Conservation (phyloP, 1,284 basidiomycete genomes). For the Tylopilus microsporus region DNA sequence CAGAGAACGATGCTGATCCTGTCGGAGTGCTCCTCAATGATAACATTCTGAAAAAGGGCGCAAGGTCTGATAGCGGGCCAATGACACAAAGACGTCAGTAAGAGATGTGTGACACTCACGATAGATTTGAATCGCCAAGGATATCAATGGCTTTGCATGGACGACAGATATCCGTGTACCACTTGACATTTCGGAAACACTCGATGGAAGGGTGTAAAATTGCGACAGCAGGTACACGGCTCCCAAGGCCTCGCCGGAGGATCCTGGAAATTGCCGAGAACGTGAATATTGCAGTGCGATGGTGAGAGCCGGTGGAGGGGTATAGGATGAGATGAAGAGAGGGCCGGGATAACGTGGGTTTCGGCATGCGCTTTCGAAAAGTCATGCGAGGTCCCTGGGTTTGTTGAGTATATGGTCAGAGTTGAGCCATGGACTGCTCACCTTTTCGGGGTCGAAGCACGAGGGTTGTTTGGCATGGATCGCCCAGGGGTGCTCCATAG, state of each 20-base stretch:
- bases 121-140: too few species aligned
- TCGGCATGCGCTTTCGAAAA: slow-evolving; percentile 67
- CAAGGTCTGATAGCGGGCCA: too few species aligned
- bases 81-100: too few species aligned
- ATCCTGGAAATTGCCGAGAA: slow-evolving; percentile 48
- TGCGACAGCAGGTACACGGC: slow-evolving; percentile 59
- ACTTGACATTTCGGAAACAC: slow-evolving; percentile 50
- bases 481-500: slow-evolving; percentile 59
- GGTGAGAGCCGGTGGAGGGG: slow-evolving; percentile 69
- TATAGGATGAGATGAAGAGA: slow-evolving; percentile 58
- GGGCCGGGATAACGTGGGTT: slow-evolving; percentile 71
- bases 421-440: slow-evolving; percentile 27
- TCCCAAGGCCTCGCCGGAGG: slow-evolving; percentile 65
- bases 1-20: too few species aligned
- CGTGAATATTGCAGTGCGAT: slow-evolving; percentile 65
- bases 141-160: too few species aligned
- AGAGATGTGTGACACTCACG: too few species aligned
- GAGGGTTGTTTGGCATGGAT: slow-evolving; percentile 67
- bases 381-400: slow-evolving; percentile 51
- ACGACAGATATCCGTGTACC: slow-evolving; percentile 40
- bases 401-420: slow-evolving; percentile 14
- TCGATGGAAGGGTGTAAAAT: slow-evolving; percentile 51
- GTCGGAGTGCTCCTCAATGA: too few species aligned
- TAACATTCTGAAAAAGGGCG: too few species aligned
- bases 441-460: slow-evolving; percentile 58